Evolutionary conservation across 139 green algal species (phyloP), one percentile per base, ranked within the genome.

Genomic region (Haematococcus sp.): DNA sequence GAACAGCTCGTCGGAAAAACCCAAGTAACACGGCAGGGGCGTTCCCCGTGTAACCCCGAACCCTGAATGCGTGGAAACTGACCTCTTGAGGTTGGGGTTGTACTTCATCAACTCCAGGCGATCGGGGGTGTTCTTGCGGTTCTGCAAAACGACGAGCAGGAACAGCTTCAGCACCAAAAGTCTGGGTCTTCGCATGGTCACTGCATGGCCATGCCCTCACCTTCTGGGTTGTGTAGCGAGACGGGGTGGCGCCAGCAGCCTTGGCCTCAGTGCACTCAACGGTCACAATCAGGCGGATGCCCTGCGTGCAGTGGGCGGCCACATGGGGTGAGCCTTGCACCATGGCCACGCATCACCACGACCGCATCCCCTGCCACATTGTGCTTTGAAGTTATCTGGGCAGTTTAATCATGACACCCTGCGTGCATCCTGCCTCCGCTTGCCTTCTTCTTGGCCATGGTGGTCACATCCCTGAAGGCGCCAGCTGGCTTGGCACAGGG

Each of bases 181-280:
- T 35, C 19, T 27, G 25, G 3, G 55, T n/a, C 7, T 27, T 3
- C 15, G 58, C 28, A 40, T 66, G 58, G 28, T 23, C 32, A 68
- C 25, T n/a, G 5, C 67, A 44, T 20, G 23, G 43, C 13, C 30
- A 3, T n/a, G 11, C 7, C 23, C 69, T 44, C 30, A 92, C 91
- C 89, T 98, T 97, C 71, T 97, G 88, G n/a, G 93, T 97, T 40
- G 79, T 89, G 73, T 97, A 93, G 68, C 89, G 78, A n/a, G 84
- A 92, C 3, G 86, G 88, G 13, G 86, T 85, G 1, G 55, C 72
- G 44, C 86, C 82, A 27, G 58, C 16, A 20, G 55, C 78, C n/a
- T 91, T 84, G 3, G 93, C 83, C 80, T 98, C 94, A 15, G 94
- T 98, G 89, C 94, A 98, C 82, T 98, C 94, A 35, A 98, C 73